Evolutionary conservation across 2,329 filamentous ascomycete species (phyloP).

Genomic region (Colletotrichum sojae): DNA sequence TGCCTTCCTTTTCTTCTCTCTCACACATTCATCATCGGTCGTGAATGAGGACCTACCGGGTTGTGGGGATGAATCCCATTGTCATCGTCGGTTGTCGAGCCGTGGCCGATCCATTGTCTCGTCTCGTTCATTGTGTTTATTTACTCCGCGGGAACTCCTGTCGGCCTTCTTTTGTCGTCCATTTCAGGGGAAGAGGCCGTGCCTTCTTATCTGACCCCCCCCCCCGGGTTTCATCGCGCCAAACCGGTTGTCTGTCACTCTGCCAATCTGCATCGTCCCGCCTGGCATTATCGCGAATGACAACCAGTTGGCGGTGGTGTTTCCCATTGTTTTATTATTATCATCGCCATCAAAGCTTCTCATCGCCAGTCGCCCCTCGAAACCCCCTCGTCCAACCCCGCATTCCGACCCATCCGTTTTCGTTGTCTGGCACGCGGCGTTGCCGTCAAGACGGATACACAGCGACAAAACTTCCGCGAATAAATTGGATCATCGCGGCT

Average conservation of each 20-base stretch:
- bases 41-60: slow-evolving; percentile 3
- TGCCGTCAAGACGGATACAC: slow-evolving; percentile 16
- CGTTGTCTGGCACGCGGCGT: slow-evolving; percentile 11
- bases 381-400: too few relatives aligned
- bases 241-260: not conserved
- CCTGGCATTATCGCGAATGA: not conserved
- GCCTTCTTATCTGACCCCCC: not conserved
- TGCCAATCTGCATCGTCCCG: not conserved
- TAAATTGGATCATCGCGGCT: not conserved
- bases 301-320: too few relatives aligned
- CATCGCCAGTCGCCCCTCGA: too few relatives aligned
- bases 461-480: slow-evolving; percentile 30
- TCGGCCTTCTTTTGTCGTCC: too few relatives aligned
- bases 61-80: slow-evolving; percentile 15
- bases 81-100: too few relatives aligned
- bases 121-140: slow-evolving; percentile 13
- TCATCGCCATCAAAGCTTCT: too few relatives aligned
- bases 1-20: not conserved
- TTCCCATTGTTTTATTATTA: too few relatives aligned
- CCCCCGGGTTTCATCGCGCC: slow-evolving; percentile 29
- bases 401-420: slow-evolving; percentile 1
- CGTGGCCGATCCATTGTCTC: too few relatives aligned
- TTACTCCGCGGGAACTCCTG: too few relatives aligned
- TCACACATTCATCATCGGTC: not conserved
- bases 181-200: too few relatives aligned